Base-by-base conservation (phyloP, 805 yeast genomes). In the Cyberlindnera maritima region DNA sequence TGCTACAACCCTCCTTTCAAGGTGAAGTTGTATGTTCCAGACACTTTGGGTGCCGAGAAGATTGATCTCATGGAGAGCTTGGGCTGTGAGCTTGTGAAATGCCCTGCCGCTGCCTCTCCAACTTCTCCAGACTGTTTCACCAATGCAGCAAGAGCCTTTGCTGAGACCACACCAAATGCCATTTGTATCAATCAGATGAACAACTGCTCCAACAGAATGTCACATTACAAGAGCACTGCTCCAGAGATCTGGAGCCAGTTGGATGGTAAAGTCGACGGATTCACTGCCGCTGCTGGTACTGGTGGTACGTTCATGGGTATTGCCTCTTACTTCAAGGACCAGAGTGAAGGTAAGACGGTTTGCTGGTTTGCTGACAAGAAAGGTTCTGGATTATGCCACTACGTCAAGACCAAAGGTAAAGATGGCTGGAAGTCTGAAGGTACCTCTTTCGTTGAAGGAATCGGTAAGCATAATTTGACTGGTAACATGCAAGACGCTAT, bases 291-390 rank as follows among this genome's bases (percentile, higher is more conserved):
- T 1, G 82, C 89, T 4, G 96, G 96, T 3, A 88, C 96, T 0
- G 95, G 86, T 40, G 96, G 96, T 50, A 87, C 96, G 5, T 83
- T 88, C 41, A 69, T 87, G 34, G 96, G 96, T 37, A 83, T 84
- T 38, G 75, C 90, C 3, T 69, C 70, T 48, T 88, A 69, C 63
- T 74, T 87, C 54, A 84, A 79, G 58, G 54, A 50, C 19, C 80
- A 76, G 53, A 55, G 66, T 23, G 55, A 68, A 31, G 63, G 73
- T 0, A 36, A 58, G 0, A 57, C 81, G 1, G 66, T 65, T 39
- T 72, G 83, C 2, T 70, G 83, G 15, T 66, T 86, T 33, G 90
- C 95, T 1, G 96, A 88, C 61, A 92, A 91, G 1, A 91, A 82
- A 53, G 96, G 96, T 0, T 80, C 88, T 6, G 96, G 96, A 0